Base-by-base conservation (phyloP, 768 basidiomycete species). In the Tulasnella calospora region DNA sequence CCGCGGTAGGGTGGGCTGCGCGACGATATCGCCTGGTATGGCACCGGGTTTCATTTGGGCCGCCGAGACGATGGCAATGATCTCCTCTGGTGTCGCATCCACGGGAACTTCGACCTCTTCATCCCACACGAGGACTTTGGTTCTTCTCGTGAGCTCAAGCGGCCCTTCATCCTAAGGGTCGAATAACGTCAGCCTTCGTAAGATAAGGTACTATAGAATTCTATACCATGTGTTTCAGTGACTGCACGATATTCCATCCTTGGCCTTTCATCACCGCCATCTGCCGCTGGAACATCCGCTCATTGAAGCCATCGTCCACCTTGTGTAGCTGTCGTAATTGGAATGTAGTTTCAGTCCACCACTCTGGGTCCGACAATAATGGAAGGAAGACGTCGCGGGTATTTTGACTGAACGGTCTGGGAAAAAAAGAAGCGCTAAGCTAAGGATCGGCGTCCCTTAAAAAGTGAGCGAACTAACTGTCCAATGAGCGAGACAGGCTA, bases 211-310 rank as follows among this genome's bases (percentile, higher is more conserved):
- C 21, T 19, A 71, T 10, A 79, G 13, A 38, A 57, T 15, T 40
- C 87, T 91, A 83, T 82, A 94, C 93, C 27, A 86, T 83, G 83
- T 95, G 94, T 81, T 88, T 91, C 73, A 95, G 85, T 1, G 93
- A 94, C 83, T 95, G 92, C 2, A 96, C 88, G 47, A 96, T 92
- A 81, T 96, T 95, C 89, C 92, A 94, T 57, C 93, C 95, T 83
- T 96, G 95, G 17, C 94, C 95, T 85, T 96, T 96, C 79, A 97
- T 92, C 6, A 97, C 94, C n/a, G 94, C 92, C 77, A 96, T 84
- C 87, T 97, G 95, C 79, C 92, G 87, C 92, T 93, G 73, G 36
- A 69, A 71, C 94, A 95, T 95, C 85, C 94, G 94, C 0, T 92
- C 92, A 84, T 95, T 92, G 82, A 94, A 95, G 84, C 93, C 94